Evolutionary conservation across 768 basidiomycete species (phyloP), one percentile per base, ranked within the genome.

Genomic region (Serendipita vermifera): DNA sequence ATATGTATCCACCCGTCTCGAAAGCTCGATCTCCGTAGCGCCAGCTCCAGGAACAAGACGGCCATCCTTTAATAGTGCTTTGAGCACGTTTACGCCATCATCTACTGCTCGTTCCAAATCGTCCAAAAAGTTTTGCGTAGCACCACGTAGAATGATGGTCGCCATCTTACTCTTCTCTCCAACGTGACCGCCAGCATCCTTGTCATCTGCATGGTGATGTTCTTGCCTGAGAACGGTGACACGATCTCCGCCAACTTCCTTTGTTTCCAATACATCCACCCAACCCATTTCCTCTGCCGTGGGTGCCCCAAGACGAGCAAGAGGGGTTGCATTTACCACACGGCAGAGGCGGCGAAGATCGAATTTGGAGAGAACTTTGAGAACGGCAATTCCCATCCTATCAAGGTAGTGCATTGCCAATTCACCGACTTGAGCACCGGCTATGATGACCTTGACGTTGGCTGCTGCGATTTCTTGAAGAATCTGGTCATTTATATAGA

Each of bases 311-410:
- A 99, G 77, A 41, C 96, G 85, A 1, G 96, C 93, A 54, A 99
- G 82, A 2, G 96, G 96, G 0, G 91, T 96, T 9, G 94, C 96
- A 60, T 89, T 89, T 62, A 91, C 89, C 61, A 99, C 96, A 48
- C 93, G 86, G 70, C 90, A 94, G 13, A 97, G 72, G 1, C 96
- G 76, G 53, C 94, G 85, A 13, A 99, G 81, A 61, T 99, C 94
- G 69, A 99, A 99, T 70, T 99, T 99, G 66, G 91, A 96, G 57
- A 94, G 79, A 27, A 98, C 89, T 69, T 96, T 97, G 70, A 99
- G 79, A 62, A 98, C 91, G 64, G 90, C 89, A 69, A 99, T 90
- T 72, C 81, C 76, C 74, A 87, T 77, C 55, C 93, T 79, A 75
- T 97, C 87, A 65, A 99, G 84, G 74, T 92, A 99, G 72, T 99